Conservation (phyloP, 768 basidiomycete species). For the Galerina marginata region DNA sequence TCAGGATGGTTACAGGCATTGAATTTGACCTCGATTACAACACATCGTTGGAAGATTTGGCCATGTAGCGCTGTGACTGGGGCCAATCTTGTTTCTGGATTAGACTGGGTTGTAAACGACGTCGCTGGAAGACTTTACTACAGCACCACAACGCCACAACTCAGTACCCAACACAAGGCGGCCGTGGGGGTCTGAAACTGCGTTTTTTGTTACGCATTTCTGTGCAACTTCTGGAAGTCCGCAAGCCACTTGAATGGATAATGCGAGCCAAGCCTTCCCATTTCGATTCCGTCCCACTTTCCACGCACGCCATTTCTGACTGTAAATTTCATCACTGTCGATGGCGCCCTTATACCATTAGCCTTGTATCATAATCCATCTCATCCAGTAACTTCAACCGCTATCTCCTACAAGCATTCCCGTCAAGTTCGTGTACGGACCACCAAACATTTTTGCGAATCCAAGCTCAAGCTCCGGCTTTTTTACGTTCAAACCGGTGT, state of each 20-base stretch:
- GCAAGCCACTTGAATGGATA: background rate
- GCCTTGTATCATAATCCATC: constrained; percentile 9
- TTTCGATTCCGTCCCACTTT: constrained; percentile 14
- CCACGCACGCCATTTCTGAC: constrained; percentile 19
- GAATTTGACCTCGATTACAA: constrained; percentile 78
- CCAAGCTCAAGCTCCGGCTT: constrained; percentile 19
- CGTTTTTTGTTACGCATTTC: background rate
- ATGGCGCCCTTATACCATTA: constrained; percentile 10
- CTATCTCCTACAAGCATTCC: constrained; percentile 21
- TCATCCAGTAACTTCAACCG: constrained; percentile 7
- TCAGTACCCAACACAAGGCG: constrained; percentile 16
- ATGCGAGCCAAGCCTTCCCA: background rate
- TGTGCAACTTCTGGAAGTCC: constrained; percentile 10
- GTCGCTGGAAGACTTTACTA: constrained; percentile 90
- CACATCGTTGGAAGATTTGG: constrained; percentile 90
- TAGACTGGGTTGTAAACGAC: constrained; percentile 92
- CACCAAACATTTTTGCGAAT: constrained; percentile 18
- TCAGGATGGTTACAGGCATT: constrained; percentile 61
- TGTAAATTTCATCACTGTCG: constrained; percentile 20
- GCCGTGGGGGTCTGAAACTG: too few species aligned
- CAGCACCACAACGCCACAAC: constrained; percentile 48
- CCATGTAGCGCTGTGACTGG: constrained; percentile 94
- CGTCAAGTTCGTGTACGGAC: constrained; percentile 18
- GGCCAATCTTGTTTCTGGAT: constrained; percentile 78
- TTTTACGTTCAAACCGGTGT: constrained; percentile 23